Evolutionary conservation across 768 basidiomycete genomes (phyloP).

Genomic region (Albatrellus ellisii): DNA sequence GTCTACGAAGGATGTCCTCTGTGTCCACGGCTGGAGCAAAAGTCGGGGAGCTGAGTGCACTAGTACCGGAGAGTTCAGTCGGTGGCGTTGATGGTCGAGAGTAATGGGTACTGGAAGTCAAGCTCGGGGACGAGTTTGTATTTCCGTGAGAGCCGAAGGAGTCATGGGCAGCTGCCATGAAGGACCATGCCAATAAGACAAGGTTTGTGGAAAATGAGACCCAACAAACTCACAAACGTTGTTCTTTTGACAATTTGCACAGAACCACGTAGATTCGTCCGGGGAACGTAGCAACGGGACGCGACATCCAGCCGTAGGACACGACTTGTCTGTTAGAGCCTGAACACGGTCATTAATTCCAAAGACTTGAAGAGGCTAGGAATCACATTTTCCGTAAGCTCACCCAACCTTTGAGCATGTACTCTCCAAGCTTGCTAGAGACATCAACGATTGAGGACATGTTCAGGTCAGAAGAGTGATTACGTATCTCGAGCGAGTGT

Average conservation of each 20-base stretch:
- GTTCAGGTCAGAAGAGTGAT: not conserved
- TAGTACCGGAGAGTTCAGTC: slow-evolving; percentile 65
- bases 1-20: slow-evolving; percentile 48
- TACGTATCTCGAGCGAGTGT: not conserved
- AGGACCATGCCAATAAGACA: not conserved
- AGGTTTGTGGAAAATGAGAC: not conserved
- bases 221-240: slow-evolving; percentile 20
- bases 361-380: no score
- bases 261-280: slow-evolving; percentile 35
- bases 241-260: slow-evolving; percentile 47
- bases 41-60: slow-evolving; percentile 42
- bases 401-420: slow-evolving; percentile 13
- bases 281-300: slow-evolving; percentile 73
- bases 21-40: slow-evolving; percentile 56
- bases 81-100: slow-evolving; percentile 67
- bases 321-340: slow-evolving; percentile 55
- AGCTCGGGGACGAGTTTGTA: slow-evolving; percentile 21
- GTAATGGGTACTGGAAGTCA: slow-evolving; percentile 34
- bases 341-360: no score
- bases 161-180: slow-evolving; percentile 2
- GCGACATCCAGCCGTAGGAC: slow-evolving; percentile 39
- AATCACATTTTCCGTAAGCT: no score
- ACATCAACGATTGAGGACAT: slow-evolving; percentile 44
- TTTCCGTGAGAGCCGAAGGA: slow-evolving; percentile 3
- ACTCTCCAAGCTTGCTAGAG: slow-evolving; percentile 39